Percentiles rank a stretch among this genome's conserved stretches.
These are phyloP conservation scores for Acanthamoeba triangularis DNA, from an alignment of 208 protist genomes.

Conservation along the genomic window DNA sequence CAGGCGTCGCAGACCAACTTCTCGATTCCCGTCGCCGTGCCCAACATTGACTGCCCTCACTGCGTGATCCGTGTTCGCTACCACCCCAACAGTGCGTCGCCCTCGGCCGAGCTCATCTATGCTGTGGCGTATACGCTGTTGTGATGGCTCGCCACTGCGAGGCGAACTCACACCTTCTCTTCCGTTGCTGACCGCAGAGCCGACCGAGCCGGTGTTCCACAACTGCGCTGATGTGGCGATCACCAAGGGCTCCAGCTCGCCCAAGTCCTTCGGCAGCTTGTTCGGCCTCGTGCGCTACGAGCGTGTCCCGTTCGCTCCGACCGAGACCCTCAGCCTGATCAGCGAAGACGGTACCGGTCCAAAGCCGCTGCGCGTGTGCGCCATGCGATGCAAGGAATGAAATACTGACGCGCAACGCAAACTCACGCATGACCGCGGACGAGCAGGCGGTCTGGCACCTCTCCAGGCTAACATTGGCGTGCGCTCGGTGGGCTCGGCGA, in stretches of 20 bases:
- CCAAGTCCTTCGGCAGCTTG: neutral
- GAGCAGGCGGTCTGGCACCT: neutral
- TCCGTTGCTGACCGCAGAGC: neutral
- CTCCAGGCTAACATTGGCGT: neutral
- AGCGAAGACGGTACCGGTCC: neutral
- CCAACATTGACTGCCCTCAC: conserved; percentile 1
- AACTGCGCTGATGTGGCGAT: conserved; percentile 62
- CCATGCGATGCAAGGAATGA: no score
- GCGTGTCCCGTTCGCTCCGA: neutral
- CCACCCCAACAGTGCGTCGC: conserved; percentile 40
- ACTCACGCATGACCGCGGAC: no score
- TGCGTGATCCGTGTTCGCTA: conserved; percentile 56
- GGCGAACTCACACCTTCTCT: no score
- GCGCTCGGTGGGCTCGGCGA: neutral
- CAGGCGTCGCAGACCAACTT: conserved; percentile 69
- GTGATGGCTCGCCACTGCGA: no score
- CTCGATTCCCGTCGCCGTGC: conserved; percentile 40
- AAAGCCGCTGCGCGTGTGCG: no score
- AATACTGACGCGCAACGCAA: no score
- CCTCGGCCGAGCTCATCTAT: neutral
- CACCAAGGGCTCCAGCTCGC: neutral
- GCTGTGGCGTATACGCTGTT: neutral
- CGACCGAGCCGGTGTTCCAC: conserved; percentile 52
- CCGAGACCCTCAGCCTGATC: neutral
- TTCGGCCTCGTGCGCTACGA: conserved; percentile 27